Evolutionary conservation across 148 eudicot species (phyloP).

Genomic region (Polygonum maritimum): DNA sequence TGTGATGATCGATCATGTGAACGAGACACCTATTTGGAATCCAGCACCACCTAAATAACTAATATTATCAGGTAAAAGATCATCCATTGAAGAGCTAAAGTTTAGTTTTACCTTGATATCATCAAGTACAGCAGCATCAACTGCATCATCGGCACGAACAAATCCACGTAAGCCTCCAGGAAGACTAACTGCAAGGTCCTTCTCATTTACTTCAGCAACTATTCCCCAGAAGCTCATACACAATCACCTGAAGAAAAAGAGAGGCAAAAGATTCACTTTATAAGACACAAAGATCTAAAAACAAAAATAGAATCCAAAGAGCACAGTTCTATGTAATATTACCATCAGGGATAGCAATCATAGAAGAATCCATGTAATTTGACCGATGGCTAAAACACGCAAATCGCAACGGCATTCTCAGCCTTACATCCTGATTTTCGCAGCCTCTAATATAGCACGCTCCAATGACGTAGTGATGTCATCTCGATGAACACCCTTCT

Average conservation of each 20-base stretch:
- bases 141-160: slow-evolving; percentile 76
- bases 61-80: background rate
- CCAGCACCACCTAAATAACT: background rate
- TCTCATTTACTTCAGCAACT: slow-evolving; percentile 76
- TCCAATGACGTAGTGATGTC: slow-evolving; percentile 20
- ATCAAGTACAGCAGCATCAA: slow-evolving; percentile 37
- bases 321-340: no score
- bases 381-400: no score
- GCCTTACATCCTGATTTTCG: background rate
- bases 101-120: slow-evolving; percentile 28
- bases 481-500: slow-evolving; percentile 37
- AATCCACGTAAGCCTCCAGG: slow-evolving; percentile 96
- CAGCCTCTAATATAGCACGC: slow-evolving; percentile 23
- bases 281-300: no score
- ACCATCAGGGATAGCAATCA: no score
- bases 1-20: background rate
- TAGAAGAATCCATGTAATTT: no score
- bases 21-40: background rate
- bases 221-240: slow-evolving; percentile 90
- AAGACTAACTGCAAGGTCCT: slow-evolving; percentile 81
- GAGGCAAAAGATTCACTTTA: no score
- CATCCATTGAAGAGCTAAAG: background rate
- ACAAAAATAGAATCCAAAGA: no score
- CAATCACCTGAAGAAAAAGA: no score
- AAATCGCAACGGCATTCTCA: background rate